A percentile compares a stretch with the other conserved stretches of the same genome.
Evolutionary conservation across 768 basidiomycete genomes (phyloP).

Genomic region (Mycena haematopus): DNA sequence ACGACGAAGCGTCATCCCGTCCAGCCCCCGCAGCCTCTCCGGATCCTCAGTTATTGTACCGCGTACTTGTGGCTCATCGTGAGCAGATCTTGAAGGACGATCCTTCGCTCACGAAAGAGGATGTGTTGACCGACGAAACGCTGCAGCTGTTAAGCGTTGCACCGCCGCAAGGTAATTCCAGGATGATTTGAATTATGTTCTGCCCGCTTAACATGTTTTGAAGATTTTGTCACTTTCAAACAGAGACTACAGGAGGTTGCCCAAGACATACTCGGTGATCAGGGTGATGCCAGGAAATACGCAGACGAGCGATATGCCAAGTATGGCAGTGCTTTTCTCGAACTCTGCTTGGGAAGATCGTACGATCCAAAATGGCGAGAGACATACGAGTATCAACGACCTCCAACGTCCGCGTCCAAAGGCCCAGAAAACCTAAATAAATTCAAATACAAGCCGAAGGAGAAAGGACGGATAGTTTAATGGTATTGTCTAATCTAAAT

Average conservation of each 20-base stretch:
- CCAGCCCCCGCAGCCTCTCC: too few relatives aligned
- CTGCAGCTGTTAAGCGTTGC: conserved; percentile 45
- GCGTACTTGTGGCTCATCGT: conserved; percentile 13
- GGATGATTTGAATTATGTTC: background rate
- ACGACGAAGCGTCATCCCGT: conserved; percentile 3
- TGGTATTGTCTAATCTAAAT: conserved; percentile 1
- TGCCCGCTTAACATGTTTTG: background rate
- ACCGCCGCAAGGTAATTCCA: conserved; percentile 48
- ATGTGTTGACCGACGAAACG: conserved; percentile 43
- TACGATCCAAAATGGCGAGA: conserved; percentile 12
- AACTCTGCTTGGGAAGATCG: conserved; percentile 36
- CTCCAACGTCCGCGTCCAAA: conserved; percentile 3
- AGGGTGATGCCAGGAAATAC: conserved; percentile 46
- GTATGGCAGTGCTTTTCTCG: conserved; percentile 47
- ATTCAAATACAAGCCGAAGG: conserved; percentile 14
- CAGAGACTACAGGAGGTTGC: conserved; percentile 49
- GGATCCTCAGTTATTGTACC: conserved; percentile 17
- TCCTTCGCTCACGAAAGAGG: conserved; percentile 35
- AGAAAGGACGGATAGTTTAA: background rate
- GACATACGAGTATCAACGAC: conserved; percentile 14
- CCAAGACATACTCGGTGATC: conserved; percentile 51
- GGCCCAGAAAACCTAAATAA: background rate
- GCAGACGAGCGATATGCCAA: conserved; percentile 38
- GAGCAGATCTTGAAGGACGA: conserved; percentile 38
- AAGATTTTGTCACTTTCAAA: conserved; percentile 46